These are phyloP conservation scores for Ustilago curta DNA, from an alignment of 1,284 basidiomycete species.

Conservation along the genomic window DNA sequence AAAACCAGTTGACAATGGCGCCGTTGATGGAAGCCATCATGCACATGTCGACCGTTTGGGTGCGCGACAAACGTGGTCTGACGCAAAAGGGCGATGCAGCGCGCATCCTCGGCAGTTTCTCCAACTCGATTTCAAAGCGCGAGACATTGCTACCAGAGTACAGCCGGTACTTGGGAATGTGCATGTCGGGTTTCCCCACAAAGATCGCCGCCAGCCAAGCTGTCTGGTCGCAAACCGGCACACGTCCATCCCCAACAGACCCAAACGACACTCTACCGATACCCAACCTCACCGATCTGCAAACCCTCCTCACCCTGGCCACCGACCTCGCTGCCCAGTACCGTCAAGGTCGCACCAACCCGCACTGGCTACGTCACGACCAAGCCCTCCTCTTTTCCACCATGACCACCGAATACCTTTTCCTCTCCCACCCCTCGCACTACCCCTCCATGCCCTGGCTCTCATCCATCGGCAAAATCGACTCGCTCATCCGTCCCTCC, in stretches of 20 bases:
- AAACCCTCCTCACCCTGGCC: conserved; percentile 10
- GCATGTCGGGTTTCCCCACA: conserved; percentile 37
- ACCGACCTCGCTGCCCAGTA: conserved; percentile 16
- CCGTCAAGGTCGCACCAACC: conserved; percentile 7
- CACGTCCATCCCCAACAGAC: conserved; percentile 5
- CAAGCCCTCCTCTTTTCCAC: conserved; percentile 34
- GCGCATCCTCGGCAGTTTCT: conserved; percentile 31
- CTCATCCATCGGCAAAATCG: conserved; percentile 25
- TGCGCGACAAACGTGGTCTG: conserved; percentile 17
- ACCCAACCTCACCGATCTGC: background rate
- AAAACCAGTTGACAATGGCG: conserved; percentile 25
- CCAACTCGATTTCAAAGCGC: conserved; percentile 38
- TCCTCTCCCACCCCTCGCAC: conserved; percentile 8
- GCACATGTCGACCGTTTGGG: conserved; percentile 38
- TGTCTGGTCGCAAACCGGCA: conserved; percentile 2
- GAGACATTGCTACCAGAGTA: conserved; percentile 23
- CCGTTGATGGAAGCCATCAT: conserved; percentile 36
- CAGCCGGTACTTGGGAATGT: conserved; percentile 27
- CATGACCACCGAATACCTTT: conserved; percentile 41
- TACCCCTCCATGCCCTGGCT: conserved; percentile 52
- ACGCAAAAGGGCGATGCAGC: conserved; percentile 9
- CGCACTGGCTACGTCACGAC: conserved; percentile 31
- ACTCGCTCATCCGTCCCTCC: conserved; percentile 13
- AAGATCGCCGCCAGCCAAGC: conserved; percentile 20
- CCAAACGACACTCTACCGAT: conserved; percentile 11